phyloP scores from a whole-genome alignment of 73 alveolate genomes.

The Symbiodinium natans region DNA sequence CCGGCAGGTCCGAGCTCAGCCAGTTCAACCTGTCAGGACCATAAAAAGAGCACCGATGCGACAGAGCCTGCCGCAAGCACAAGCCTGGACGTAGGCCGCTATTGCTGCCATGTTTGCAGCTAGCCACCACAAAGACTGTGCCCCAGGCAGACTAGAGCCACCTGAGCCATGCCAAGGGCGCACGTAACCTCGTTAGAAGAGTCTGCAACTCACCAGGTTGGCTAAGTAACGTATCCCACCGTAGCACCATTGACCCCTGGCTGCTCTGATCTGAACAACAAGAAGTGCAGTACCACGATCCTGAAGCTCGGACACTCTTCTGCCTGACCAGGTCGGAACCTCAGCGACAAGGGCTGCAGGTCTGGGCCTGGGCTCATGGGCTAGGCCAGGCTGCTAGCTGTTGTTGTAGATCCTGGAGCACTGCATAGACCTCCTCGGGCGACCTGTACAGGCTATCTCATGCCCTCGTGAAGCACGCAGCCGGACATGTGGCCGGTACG shows the following conservation, averaged over 20 bases:
- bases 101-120: constrained; percentile 45
- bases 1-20: constrained; percentile 45
- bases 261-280: too few relatives aligned
- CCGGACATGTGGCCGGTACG: too few relatives aligned
- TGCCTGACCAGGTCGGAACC: not conserved
- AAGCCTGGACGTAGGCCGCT: constrained; percentile 4
- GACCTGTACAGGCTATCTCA: too few relatives aligned
- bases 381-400: not conserved
- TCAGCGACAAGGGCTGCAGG: too few relatives aligned
- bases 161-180: too few relatives aligned
- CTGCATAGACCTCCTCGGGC: not conserved
- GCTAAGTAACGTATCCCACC: too few relatives aligned
- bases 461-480: too few relatives aligned
- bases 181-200: too few relatives aligned
- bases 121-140: constrained; percentile 64
- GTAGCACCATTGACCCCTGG: too few relatives aligned
- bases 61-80: not conserved
- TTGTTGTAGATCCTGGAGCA: not conserved
- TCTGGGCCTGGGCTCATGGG: too few relatives aligned
- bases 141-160: not conserved
- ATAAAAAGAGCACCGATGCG: not conserved
- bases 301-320: not conserved
- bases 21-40: constrained; percentile 9
- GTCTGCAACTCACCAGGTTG: too few relatives aligned
- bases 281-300: too few relatives aligned